Percentiles rank a stretch among this genome's conserved stretches.
These are phyloP conservation scores for Ammopiptanthus mongolicus DNA, from an alignment of 306 rosid genomes.

Conservation along the genomic window DNA sequence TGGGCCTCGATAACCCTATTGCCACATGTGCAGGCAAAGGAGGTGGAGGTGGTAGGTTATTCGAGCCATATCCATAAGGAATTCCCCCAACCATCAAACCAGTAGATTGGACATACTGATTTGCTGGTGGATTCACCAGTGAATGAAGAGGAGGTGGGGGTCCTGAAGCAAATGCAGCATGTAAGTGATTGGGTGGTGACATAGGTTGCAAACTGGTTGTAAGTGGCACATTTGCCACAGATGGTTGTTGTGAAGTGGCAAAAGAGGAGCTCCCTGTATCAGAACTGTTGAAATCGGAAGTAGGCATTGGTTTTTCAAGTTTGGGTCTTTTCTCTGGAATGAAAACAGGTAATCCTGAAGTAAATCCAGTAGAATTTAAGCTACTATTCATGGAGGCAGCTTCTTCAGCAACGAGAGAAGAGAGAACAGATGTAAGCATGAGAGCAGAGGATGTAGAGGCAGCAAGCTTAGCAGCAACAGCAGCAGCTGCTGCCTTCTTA, in stretches of 20 bases:
- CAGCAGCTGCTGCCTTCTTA: conserved; percentile 78
- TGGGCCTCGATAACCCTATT: conserved; percentile 56
- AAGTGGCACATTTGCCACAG: conserved; percentile 29
- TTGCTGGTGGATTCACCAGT: conserved; percentile 39
- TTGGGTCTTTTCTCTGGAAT: conserved; percentile 70
- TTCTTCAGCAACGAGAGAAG: conserved; percentile 90
- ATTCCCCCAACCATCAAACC: conserved; percentile 52
- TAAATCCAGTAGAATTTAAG: conserved; percentile 43
- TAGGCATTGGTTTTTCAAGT: conserved; percentile 57
- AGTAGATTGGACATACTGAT: conserved; percentile 59
- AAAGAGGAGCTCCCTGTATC: conserved; percentile 42
- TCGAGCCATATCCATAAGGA: conserved; percentile 64
- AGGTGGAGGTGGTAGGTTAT: conserved; percentile 71
- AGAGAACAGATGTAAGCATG: conserved; percentile 85
- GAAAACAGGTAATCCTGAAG: conserved; percentile 49
- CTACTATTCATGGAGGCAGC: conserved; percentile 64
- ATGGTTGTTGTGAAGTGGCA: conserved; percentile 44
- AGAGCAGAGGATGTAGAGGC: conserved; percentile 88
- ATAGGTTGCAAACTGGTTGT: conserved; percentile 36
- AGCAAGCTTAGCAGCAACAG: conserved; percentile 88
- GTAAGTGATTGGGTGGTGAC: conserved; percentile 53
- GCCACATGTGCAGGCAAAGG: conserved; percentile 66
- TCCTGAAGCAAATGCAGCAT: conserved; percentile 46
- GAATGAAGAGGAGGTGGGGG: conserved; percentile 49
- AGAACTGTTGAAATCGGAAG: conserved; percentile 46